Evolutionary conservation across 1,139 yeast genomes (phyloP).

Genomic region (Diutina siamensis): DNA sequence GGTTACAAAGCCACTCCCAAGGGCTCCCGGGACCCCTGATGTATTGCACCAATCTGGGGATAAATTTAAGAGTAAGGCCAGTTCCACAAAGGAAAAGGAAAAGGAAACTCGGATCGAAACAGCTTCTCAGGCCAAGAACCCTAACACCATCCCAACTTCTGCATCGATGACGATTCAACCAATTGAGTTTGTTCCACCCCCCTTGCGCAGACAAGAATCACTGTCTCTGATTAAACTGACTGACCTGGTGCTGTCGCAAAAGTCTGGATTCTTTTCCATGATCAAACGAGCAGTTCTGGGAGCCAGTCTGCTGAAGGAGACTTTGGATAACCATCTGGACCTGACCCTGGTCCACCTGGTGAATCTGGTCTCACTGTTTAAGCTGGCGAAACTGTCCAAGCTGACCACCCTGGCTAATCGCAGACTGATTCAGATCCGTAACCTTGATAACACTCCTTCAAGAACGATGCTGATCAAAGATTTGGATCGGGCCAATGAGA

Average conservation of each 20-base stretch:
- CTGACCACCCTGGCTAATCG: background rate
- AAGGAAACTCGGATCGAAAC: too few species aligned
- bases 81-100: too few species aligned
- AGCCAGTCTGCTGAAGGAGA: background rate
- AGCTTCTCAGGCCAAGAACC: background rate
- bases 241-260: background rate
- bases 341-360: background rate
- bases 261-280: slow-evolving; percentile 1
- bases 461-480: slow-evolving; percentile 5
- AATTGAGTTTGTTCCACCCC: slow-evolving; percentile 1
- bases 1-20: slow-evolving; percentile 1
- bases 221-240: slow-evolving; percentile 1
- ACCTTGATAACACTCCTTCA: background rate
- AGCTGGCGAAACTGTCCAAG: background rate
- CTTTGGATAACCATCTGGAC: background rate
- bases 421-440: slow-evolving; percentile 3
- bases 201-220: background rate
- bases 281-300: slow-evolving; percentile 4
- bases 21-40: background rate
- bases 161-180: background rate
- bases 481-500: slow-evolving; percentile 5
- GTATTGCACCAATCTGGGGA: too few species aligned
- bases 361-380: background rate
- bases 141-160: background rate
- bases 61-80: too few species aligned